Conservation (phyloP, 2,329 filamentous ascomycete species). For the Cryphonectria naterciae region DNA sequence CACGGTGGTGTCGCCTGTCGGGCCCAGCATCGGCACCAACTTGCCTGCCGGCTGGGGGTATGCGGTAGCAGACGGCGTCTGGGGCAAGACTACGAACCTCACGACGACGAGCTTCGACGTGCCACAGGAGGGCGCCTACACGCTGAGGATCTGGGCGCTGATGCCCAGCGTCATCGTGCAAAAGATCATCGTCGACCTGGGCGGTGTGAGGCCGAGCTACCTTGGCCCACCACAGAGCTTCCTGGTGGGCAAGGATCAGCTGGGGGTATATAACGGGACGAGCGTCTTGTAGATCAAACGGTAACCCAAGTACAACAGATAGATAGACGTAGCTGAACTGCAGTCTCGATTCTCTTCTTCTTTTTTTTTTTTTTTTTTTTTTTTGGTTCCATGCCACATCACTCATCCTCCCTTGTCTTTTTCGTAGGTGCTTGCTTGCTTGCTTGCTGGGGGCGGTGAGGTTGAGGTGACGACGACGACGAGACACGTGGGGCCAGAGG, state of each 20-base stretch:
- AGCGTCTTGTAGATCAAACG: slow-evolving; percentile 31
- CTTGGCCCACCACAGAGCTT: slow-evolving; percentile 62
- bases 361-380: too few species aligned
- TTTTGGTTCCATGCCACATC: neutral
- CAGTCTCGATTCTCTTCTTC: neutral
- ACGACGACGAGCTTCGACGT: slow-evolving; percentile 51
- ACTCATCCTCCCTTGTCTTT: neutral
- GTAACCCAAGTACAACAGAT: neutral
- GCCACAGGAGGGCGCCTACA: slow-evolving; percentile 49
- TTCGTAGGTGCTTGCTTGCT: neutral
- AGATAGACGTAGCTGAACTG: neutral
- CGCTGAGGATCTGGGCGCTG: slow-evolving; percentile 54
- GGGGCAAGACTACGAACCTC: slow-evolving; percentile 49
- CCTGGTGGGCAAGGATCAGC: slow-evolving; percentile 45
- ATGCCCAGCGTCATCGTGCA: slow-evolving; percentile 58
- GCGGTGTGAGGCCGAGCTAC: slow-evolving; percentile 58
- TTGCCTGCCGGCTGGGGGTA: slow-evolving; percentile 48
- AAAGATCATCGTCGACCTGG: slow-evolving; percentile 60
- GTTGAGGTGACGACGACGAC: too few species aligned
- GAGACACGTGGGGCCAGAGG: neutral
- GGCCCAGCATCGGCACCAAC: slow-evolving; percentile 44
- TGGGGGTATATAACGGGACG: slow-evolving; percentile 43
- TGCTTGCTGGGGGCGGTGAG: neutral
- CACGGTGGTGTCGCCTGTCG: slow-evolving; percentile 46
- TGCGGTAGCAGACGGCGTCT: slow-evolving; percentile 50